Conservation (phyloP, 306 rosid genomes). For the Parietaria judaica region DNA sequence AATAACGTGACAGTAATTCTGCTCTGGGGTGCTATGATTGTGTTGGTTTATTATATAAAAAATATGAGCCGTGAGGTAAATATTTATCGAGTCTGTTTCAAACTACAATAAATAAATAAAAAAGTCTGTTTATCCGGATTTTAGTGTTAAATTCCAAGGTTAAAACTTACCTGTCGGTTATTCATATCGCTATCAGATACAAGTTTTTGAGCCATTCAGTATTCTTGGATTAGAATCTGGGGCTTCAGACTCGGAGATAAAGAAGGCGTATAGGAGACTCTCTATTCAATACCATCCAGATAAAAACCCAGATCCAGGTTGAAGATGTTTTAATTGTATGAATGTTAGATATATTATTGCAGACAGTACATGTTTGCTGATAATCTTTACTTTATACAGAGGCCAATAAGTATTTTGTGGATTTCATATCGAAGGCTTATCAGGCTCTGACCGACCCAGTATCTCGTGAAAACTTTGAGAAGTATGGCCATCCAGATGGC, state of each 20-base stretch:
- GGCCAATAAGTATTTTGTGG: constrained; percentile 84
- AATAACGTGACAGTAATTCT: constrained; percentile 73
- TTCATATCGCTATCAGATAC: constrained; percentile 38
- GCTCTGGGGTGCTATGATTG: constrained; percentile 81
- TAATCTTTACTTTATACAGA: constrained; percentile 24
- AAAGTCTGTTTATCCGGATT: not conserved
- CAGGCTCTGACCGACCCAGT: constrained; percentile 86
- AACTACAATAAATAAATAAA: constrained; percentile 8
- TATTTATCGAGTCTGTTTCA: constrained; percentile 10
- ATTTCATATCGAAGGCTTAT: constrained; percentile 88
- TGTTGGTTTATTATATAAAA: constrained; percentile 81
- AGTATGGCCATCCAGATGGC: constrained; percentile 98
- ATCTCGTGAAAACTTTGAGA: constrained; percentile 89
- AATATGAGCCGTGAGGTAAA: constrained; percentile 79
- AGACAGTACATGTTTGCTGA: constrained; percentile 11
- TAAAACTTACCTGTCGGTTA: not conserved
- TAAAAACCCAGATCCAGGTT: constrained; percentile 99
- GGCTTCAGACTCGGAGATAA: constrained; percentile 64
- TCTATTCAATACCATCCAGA: constrained; percentile 89
- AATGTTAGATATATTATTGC: constrained; percentile 7
- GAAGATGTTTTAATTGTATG: constrained; percentile 24
- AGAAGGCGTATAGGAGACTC: constrained; percentile 85
- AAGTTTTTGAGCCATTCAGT: constrained; percentile 82
- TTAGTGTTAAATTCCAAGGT: not conserved
- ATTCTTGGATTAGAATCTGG: constrained; percentile 82